Conservation (phyloP, 768 basidiomycete species). For the Leucosporidium yakuticum region DNA sequence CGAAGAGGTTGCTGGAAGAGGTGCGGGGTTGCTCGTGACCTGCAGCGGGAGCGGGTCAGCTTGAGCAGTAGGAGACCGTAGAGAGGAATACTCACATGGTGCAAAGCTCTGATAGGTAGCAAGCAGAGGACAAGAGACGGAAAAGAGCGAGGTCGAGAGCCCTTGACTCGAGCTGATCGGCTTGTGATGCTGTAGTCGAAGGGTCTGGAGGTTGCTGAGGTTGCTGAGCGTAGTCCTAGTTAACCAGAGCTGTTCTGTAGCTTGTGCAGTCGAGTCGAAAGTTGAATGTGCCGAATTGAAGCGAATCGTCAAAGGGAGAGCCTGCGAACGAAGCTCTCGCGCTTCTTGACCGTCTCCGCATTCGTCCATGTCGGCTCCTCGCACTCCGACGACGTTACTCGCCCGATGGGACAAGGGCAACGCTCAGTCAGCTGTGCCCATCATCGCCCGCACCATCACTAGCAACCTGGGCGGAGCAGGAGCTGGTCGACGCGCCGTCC, state of each 20-base stretch:
- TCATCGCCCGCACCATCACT: conserved; percentile 25
- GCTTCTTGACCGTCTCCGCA: background rate
- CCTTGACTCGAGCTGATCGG: too few species aligned
- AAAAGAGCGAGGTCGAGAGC: too few species aligned
- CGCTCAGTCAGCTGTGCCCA: conserved; percentile 6
- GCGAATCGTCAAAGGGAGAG: background rate
- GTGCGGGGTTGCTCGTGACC: background rate
- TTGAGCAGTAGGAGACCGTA: too few species aligned
- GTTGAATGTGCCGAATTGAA: too few species aligned
- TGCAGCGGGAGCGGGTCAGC: too few species aligned
- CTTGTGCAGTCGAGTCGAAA: too few species aligned
- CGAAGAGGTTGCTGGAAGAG: too few species aligned
- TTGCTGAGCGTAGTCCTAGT: too few species aligned
- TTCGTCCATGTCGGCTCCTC: background rate
- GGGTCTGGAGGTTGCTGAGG: too few species aligned
- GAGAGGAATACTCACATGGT: too few species aligned
- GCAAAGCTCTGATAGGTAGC: background rate
- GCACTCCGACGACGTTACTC: conserved; percentile 17
- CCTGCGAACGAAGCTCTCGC: background rate
- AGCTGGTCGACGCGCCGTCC: conserved; percentile 18
- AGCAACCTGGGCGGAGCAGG: background rate
- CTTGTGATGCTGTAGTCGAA: too few species aligned
- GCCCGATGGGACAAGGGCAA: conserved; percentile 28
- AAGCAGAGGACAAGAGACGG: background rate
- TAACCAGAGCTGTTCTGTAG: too few species aligned